Evolutionary conservation across 116 monocot genomes (phyloP).

Genomic region (Phalaenopsis hybrid): DNA sequence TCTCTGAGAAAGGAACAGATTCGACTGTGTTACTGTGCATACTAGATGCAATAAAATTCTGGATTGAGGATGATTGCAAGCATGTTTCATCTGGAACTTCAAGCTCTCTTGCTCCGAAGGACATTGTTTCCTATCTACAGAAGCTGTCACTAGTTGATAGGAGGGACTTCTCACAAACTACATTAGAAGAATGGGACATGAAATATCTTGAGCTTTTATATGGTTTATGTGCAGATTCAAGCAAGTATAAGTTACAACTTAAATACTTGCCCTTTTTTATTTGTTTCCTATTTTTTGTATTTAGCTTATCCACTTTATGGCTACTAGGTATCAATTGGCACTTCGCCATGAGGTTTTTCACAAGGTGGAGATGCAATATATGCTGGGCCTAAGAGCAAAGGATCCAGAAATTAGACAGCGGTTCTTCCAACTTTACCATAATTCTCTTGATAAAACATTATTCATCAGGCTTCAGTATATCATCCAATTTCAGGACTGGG

Average conservation of each 20-base stretch:
- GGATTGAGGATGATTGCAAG: slow-evolving; percentile 73
- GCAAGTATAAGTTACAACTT: slow-evolving; percentile 48
- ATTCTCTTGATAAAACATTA: slow-evolving; percentile 63
- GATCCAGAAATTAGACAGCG: slow-evolving; percentile 75
- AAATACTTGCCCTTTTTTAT: not conserved
- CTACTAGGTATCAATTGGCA: slow-evolving; percentile 50
- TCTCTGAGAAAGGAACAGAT: slow-evolving; percentile 90
- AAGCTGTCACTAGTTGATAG: slow-evolving; percentile 87
- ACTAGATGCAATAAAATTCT: slow-evolving; percentile 74
- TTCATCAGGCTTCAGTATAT: slow-evolving; percentile 86
- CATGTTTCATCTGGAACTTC: slow-evolving; percentile 44
- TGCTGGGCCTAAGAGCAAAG: slow-evolving; percentile 91
- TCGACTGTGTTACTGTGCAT: slow-evolving; percentile 72
- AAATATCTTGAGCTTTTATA: slow-evolving; percentile 96
- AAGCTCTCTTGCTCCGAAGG: slow-evolving; percentile 54
- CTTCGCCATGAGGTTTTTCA: slow-evolving; percentile 89
- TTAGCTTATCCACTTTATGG: not conserved
- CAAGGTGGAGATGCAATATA: slow-evolving; percentile 90
- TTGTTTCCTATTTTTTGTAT: slow-evolving; percentile 3
- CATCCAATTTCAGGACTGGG: slow-evolving; percentile 94
- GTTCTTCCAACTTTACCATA: slow-evolving; percentile 88
- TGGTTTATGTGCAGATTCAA: slow-evolving; percentile 78
- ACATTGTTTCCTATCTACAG: slow-evolving; percentile 81
- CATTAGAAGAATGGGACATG: slow-evolving; percentile 81
- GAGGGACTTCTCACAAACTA: slow-evolving; percentile 45